phyloP scores from a whole-genome alignment of 192 early-diverging fungal species.

The Mortierella antarctica region DNA sequence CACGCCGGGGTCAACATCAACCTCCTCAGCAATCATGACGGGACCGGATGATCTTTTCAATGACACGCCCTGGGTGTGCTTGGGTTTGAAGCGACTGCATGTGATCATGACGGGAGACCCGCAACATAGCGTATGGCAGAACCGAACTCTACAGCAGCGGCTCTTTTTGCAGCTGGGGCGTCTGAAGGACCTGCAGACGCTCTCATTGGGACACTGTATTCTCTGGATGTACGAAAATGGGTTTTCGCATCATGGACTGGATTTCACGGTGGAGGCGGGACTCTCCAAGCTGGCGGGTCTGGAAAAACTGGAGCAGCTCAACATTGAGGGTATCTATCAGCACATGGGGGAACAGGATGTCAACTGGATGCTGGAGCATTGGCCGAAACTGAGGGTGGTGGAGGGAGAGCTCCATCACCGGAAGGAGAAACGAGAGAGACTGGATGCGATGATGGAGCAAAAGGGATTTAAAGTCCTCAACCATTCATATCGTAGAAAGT shows the following conservation, averaged over 20 bases:
- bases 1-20: neutral
- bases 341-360: conserved; percentile 3
- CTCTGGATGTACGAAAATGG: conserved; percentile 10
- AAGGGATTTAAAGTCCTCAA: conserved; percentile 5
- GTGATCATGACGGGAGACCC: conserved; percentile 4
- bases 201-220: conserved; percentile 2
- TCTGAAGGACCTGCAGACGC: neutral
- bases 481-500: neutral
- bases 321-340: conserved; percentile 19
- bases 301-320: neutral
- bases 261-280: conserved; percentile 10
- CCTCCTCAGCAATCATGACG: neutral
- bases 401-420: conserved; percentile 12
- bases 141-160: conserved; percentile 4
- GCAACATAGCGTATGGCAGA: neutral
- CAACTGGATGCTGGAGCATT: conserved; percentile 22
- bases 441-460: conserved; percentile 6
- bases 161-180: conserved; percentile 14
- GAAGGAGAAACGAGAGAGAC: neutral
- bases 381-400: conserved; percentile 9
- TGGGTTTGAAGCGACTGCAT: conserved; percentile 8
- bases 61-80: conserved; percentile 14
- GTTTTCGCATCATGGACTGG: conserved; percentile 6
- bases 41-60: neutral
- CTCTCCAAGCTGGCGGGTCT: neutral